Evolutionary conservation across 2,329 filamentous ascomycete genomes (phyloP).

Genomic region (Triangularia setosa): DNA sequence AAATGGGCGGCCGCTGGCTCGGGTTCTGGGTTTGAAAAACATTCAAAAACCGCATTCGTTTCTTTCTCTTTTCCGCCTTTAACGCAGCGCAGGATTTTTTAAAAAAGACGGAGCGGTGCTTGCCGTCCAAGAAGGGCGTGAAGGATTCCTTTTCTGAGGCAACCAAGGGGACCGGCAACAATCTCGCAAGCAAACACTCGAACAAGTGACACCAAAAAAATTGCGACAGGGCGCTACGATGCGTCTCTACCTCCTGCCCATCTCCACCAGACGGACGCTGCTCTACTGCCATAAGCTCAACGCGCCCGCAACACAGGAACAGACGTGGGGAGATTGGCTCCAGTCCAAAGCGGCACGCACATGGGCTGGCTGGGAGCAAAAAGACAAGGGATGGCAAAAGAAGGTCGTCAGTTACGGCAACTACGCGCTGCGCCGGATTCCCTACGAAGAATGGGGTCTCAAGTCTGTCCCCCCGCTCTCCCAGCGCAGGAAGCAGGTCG

Average conservation of each 20-base stretch:
- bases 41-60: conserved; percentile 3
- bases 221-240: conserved; percentile 44
- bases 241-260: conserved; percentile 90
- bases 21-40: conserved; percentile 8
- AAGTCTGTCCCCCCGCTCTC: conserved; percentile 88
- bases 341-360: conserved; percentile 68
- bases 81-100: background rate
- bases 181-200: background rate
- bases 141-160: conserved; percentile 4
- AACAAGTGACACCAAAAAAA: background rate
- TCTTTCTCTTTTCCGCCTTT: background rate
- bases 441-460: conserved; percentile 95
- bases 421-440: conserved; percentile 76
- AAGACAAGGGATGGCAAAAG: conserved; percentile 82
- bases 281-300: conserved; percentile 83
- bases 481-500: conserved; percentile 59
- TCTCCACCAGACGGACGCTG: conserved; percentile 85
- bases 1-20: conserved; percentile 13
- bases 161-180: background rate
- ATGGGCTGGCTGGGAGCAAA: conserved; percentile 86
- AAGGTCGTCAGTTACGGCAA: conserved; percentile 84
- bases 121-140: background rate
- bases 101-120: background rate
- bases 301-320: conserved; percentile 48
- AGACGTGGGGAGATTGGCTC: conserved; percentile 62